phyloP scores from a whole-genome alignment of 768 basidiomycete species.

The Lactarius tabidus region DNA sequence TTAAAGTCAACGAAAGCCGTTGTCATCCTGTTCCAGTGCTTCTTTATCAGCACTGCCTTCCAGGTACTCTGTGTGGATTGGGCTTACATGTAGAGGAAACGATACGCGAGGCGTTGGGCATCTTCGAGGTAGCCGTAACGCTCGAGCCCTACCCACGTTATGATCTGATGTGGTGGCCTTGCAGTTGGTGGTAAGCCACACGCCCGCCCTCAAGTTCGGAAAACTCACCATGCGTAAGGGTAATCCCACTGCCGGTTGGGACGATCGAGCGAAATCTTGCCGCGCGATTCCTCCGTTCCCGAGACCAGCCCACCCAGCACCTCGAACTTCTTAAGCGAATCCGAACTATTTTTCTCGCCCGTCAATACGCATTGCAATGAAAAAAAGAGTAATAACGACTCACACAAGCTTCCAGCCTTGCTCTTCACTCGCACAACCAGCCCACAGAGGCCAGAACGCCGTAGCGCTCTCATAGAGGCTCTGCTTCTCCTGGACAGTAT shows the following conservation, averaged over 20 bases:
- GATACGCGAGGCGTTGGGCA: constrained; percentile 87
- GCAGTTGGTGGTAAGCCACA: constrained; percentile 18
- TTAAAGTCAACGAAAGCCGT: constrained; percentile 95
- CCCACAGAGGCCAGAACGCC: constrained; percentile 94
- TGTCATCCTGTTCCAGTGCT: constrained; percentile 63
- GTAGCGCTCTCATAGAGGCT: constrained; percentile 97
- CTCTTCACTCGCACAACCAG: constrained; percentile 93
- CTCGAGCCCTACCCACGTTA: constrained; percentile 96
- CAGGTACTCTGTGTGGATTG: neutral
- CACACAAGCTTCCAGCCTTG: constrained; percentile 93
- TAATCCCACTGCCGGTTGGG: constrained; percentile 99
- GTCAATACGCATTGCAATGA: constrained; percentile 2
- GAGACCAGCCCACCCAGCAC: constrained; percentile 93
- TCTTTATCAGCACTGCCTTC: constrained; percentile 10
- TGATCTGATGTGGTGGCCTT: constrained; percentile 97
- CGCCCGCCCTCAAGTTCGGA: neutral
- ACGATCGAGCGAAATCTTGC: constrained; percentile 90
- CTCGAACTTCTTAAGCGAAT: constrained; percentile 93
- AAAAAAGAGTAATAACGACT: constrained; percentile 33
- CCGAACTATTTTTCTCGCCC: constrained; percentile 52
- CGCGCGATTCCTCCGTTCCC: constrained; percentile 94
- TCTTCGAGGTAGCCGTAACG: constrained; percentile 95
- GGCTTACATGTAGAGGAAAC: constrained; percentile 93
- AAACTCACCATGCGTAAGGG: constrained; percentile 71
- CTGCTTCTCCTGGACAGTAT: constrained; percentile 87